These are phyloP conservation scores for Chaetomium fimeti DNA, from an alignment of 495 filamentous ascomycete genomes.

Conservation along the genomic window DNA sequence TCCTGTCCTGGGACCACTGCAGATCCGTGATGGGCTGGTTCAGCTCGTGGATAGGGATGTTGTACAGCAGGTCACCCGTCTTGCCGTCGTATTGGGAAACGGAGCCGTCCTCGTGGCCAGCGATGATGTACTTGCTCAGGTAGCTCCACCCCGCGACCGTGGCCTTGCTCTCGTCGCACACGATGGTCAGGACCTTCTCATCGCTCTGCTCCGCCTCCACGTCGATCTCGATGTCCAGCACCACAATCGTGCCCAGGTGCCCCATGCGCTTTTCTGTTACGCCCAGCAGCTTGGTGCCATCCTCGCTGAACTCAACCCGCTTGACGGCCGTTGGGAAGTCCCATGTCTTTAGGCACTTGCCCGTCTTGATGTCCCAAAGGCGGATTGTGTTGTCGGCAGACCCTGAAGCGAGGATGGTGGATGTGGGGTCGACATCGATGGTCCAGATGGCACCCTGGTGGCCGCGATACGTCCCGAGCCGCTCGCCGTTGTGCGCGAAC, in stretches of 20 bases:
- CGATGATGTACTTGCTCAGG: conserved; percentile 88
- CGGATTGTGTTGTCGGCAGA: conserved; percentile 97
- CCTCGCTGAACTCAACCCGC: conserved; percentile 91
- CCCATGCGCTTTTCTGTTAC: conserved; percentile 99
- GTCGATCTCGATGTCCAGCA: conserved; percentile 80
- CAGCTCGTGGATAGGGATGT: conserved; percentile 75
- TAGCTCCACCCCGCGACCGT: conserved; percentile 97
- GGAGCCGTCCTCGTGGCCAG: conserved; percentile 92
- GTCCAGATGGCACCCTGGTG: conserved; percentile 99
- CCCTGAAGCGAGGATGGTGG: conserved; percentile 87
- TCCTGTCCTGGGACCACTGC: conserved; percentile 89
- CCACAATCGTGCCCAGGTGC: conserved; percentile 85
- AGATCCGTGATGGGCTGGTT: conserved; percentile 86
- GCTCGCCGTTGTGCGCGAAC: conserved; percentile 92
- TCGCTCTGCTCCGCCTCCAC: conserved; percentile 76
- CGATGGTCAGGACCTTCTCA: conserved; percentile 78
- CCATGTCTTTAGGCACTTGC: conserved; percentile 92
- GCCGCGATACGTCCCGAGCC: conserved; percentile 91
- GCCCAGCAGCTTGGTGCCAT: conserved; percentile 81
- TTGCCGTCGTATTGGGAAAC: conserved; percentile 94
- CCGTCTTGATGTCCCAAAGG: conserved; percentile 93
- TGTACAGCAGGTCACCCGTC: conserved; percentile 79
- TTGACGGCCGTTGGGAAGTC: conserved; percentile 95
- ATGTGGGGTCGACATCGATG: conserved; percentile 94
- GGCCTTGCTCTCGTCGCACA: conserved; percentile 90